Percentiles rank a stretch among this genome's conserved stretches.
phyloP scores from a whole-genome alignment of 768 basidiomycete genomes.

The Artomyces pyxidatus region DNA sequence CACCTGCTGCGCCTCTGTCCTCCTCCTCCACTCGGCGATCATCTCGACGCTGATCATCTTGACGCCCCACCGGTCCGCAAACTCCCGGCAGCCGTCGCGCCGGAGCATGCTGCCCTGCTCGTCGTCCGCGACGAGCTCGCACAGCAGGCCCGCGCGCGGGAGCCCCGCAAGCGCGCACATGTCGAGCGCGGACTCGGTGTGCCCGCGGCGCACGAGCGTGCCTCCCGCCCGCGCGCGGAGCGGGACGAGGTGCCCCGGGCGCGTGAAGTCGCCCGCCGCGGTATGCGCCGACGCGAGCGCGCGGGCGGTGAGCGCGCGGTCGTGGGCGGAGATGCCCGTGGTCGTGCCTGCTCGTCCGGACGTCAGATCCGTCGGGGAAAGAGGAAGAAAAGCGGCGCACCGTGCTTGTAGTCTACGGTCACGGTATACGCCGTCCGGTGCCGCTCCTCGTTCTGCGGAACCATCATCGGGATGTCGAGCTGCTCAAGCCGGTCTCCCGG shows the following conservation, averaged over 20 bases:
- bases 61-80: conserved; percentile 84
- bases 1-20: conserved; percentile 9
- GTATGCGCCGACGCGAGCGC: conserved; percentile 63
- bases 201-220: conserved; percentile 79
- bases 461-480: conserved; percentile 90
- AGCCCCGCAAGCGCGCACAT: conserved; percentile 70
- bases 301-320: conserved; percentile 81
- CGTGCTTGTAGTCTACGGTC: conserved; percentile 89
- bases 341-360: conserved; percentile 54
- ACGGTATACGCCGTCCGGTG: conserved; percentile 93
- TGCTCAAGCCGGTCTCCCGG: conserved; percentile 66
- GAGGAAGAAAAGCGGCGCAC: conserved; percentile 32
- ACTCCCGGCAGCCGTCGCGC: conserved; percentile 84
- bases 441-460: conserved; percentile 80
- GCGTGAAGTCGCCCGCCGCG: conserved; percentile 64
- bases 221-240: conserved; percentile 83
- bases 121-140: conserved; percentile 94
- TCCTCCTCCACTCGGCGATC: conserved; percentile 41
- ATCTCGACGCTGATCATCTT: conserved; percentile 94
- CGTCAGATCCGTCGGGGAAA: not conserved
- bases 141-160: conserved; percentile 73
- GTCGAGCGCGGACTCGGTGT: conserved; percentile 89
- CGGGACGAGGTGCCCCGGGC: conserved; percentile 95
- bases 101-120: conserved; percentile 87
- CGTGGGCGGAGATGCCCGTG: conserved; percentile 95